Evolutionary conservation across 1,284 basidiomycete genomes (phyloP), one percentile per base, ranked within the genome.

Genomic region (Phellopilus nigrolimitatus): DNA sequence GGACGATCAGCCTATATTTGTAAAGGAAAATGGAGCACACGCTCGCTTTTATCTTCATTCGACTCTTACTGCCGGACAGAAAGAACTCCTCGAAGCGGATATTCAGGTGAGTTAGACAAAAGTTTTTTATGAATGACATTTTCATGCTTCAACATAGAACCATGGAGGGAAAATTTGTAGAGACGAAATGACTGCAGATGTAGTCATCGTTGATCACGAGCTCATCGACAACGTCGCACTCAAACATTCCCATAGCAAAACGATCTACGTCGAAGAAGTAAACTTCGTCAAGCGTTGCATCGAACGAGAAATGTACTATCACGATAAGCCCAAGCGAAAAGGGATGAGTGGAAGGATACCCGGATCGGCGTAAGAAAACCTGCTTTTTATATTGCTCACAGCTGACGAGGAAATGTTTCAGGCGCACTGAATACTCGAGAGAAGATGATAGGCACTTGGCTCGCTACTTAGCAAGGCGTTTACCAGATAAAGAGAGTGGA

Each of bases 391-490:
- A 15, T 19, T 38, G 19, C 19, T 42, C 47, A 21, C 28, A 27
- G 3, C n/a, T 45, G 22, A 38, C 12, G 15, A 45, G 13, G 2
- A 17, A 12, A 19, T 4, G 10, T 7, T 34, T 12, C 34, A 44
- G 38, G 9, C n/a, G 53, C 10, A 41, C 15, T 40, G 40, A 53
- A 21, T 76, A 66, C 39, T 72, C 72, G 0, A 9, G 33, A 7
- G 59, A 65, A 10, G 73, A 76, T 24, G 71, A 72, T 31, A 45
- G 64, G 2, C 49, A 66, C 4, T 51, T 76, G n/a, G 64, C 60
- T n/a, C 50, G 57, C 19, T 74, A 66, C 42, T 49, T 75, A 4
- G 69, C 72, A 5, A 56, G 55, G 10, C 53, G 50, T n/a, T 60
- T 71, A 5, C 73, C 72, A 6, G 49, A 68, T 13, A 53, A 59